Percentiles rank a stretch among this genome's conserved stretches.
phyloP scores from a whole-genome alignment of 78 protist genomes.

The Tieghemostelium lacteum region DNA sequence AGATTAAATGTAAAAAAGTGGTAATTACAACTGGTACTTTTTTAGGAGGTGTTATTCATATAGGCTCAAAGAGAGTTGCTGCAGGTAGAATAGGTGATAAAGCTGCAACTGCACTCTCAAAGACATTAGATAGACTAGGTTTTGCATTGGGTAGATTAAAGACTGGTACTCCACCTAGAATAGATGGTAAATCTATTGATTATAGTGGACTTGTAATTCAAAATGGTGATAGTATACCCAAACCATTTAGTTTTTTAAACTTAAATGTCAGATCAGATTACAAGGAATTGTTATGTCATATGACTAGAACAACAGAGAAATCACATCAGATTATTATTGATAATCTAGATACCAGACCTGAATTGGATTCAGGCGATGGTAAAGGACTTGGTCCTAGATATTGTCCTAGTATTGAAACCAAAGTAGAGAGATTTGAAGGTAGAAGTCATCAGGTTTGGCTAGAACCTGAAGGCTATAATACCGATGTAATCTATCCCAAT shows the following conservation, averaged over 20 bases:
- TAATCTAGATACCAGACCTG: conserved; percentile 62
- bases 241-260: conserved; percentile 88
- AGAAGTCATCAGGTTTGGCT: conserved; percentile 91
- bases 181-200: conserved; percentile 82
- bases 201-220: conserved; percentile 78
- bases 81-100: conserved; percentile 83
- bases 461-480: conserved; percentile 95
- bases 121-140: conserved; percentile 71
- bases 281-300: conserved; percentile 76
- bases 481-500: conserved; percentile 94
- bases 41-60: conserved; percentile 91
- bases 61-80: conserved; percentile 77
- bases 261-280: conserved; percentile 24
- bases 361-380: conserved; percentile 77
- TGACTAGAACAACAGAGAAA: conserved; percentile 87
- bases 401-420: conserved; percentile 94
- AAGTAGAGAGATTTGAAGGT: conserved; percentile 72
- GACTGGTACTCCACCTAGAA: conserved; percentile 95
- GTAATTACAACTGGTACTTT: conserved; percentile 98
- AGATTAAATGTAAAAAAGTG: conserved; percentile 32
- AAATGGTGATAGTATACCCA: conserved; percentile 80
- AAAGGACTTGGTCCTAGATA: conserved; percentile 93
- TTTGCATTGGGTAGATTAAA: conserved; percentile 90
- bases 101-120: conserved; percentile 85
- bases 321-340: conserved; percentile 84